Percentiles rank a stretch among this genome's conserved stretches.
Conservation (phyloP, 2,329 filamentous ascomycete species). For the Colletotrichum limetticola region DNA sequence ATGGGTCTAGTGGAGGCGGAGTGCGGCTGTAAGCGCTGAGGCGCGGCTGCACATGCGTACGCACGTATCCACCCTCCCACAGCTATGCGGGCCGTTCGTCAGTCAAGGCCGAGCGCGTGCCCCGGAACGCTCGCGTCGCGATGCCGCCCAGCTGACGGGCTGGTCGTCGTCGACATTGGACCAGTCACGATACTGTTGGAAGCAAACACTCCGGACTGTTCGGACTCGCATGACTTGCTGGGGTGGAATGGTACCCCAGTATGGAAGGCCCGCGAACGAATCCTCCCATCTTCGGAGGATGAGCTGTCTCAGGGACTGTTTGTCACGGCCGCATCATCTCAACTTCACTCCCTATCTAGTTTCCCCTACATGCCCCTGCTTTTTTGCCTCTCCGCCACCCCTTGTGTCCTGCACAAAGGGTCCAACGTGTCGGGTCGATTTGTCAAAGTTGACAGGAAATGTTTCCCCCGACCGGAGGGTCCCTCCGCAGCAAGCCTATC, state of each 20-base stretch:
- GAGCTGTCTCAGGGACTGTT: slow-evolving; percentile 12
- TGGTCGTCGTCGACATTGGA: neutral
- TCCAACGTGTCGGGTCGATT: slow-evolving; percentile 11
- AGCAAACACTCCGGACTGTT: slow-evolving; percentile 13
- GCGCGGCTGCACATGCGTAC: slow-evolving; percentile 42
- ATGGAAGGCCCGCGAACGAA: neutral
- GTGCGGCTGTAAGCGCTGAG: slow-evolving; percentile 42
- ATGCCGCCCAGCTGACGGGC: neutral
- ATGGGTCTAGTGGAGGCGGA: slow-evolving; percentile 6
- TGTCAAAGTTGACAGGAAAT: slow-evolving; percentile 17
- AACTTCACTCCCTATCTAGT: slow-evolving; percentile 8
- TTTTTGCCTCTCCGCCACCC: slow-evolving; percentile 2
- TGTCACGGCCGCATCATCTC: slow-evolving; percentile 16
- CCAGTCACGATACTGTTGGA: neutral
- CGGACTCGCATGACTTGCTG: slow-evolving; percentile 30
- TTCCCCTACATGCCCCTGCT: neutral
- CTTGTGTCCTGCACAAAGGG: slow-evolving; percentile 15
- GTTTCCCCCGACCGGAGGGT: neutral
- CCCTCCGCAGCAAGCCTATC: neutral
- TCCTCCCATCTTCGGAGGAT: slow-evolving; percentile 18
- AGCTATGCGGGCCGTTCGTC: slow-evolving; percentile 11
- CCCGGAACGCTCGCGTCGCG: slow-evolving; percentile 1
- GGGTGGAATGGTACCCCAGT: neutral
- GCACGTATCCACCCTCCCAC: slow-evolving; percentile 8
- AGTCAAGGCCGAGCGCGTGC: slow-evolving; percentile 1